Conservation (phyloP, 441 rosid genomes). For the Euphorbia corollata region DNA sequence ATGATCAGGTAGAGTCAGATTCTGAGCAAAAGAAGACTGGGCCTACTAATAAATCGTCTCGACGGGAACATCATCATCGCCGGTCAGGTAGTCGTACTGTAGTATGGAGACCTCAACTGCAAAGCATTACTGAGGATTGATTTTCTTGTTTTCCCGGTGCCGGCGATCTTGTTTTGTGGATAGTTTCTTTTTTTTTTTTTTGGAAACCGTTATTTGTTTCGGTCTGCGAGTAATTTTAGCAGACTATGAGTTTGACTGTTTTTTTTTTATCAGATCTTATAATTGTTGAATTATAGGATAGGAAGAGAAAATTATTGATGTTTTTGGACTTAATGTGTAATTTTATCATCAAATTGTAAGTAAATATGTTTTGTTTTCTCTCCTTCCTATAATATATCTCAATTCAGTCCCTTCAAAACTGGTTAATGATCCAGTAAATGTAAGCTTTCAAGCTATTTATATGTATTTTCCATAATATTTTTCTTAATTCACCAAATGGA, state of each 20-base stretch:
- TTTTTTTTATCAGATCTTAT: not conserved
- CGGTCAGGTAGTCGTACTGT: constrained; percentile 36
- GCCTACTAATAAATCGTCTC: constrained; percentile 25
- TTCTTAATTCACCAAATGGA: no score
- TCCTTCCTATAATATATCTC: not conserved
- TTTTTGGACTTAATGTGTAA: constrained; percentile 8
- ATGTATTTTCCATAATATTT: no score
- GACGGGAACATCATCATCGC: constrained; percentile 32
- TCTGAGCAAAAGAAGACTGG: constrained; percentile 26
- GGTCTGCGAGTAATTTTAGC: constrained; percentile 34
- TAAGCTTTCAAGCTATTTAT: no score
- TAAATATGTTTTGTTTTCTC: constrained; percentile 10
- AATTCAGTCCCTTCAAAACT: no score
- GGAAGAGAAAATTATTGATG: constrained; percentile 2
- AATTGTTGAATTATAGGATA: not conserved
- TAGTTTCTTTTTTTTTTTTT: constrained; percentile 6
- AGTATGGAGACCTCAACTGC: constrained; percentile 66
- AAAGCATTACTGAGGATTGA: constrained; percentile 64
- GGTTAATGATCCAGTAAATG: no score
- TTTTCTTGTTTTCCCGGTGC: constrained; percentile 17
- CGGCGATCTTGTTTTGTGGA: constrained; percentile 12
- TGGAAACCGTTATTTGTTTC: constrained; percentile 17
- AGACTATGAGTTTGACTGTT: constrained; percentile 25
- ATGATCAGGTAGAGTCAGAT: constrained; percentile 8
- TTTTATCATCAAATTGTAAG: constrained; percentile 23